Evolutionary conservation across 1,284 basidiomycete genomes (phyloP).

Genomic region (Tremellales sp.): DNA sequence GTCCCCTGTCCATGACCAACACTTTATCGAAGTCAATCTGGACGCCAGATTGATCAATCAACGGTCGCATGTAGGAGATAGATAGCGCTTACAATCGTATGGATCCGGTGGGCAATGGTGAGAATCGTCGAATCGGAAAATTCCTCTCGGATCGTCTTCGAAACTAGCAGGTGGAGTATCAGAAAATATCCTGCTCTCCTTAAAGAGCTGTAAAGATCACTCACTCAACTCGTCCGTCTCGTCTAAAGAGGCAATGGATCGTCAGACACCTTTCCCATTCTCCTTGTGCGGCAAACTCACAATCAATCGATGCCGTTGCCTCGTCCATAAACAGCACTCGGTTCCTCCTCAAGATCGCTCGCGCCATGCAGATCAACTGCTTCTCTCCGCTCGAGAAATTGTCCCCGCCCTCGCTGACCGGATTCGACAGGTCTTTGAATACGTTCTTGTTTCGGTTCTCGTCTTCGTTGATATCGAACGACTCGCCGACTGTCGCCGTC

Average conservation of each 20-base stretch:
- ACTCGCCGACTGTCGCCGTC: conserved; percentile 47
- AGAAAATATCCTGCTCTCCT: conserved; percentile 6
- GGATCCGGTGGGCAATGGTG: conserved; percentile 62
- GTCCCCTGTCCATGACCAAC: conserved; percentile 52
- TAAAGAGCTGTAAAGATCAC: conserved; percentile 26
- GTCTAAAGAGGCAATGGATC: conserved; percentile 62
- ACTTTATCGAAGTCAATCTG: conserved; percentile 81
- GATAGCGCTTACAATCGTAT: conserved; percentile 56
- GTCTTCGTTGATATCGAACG: no score
- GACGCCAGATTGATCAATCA: conserved; percentile 5
- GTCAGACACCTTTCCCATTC: no score
- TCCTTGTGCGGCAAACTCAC: conserved; percentile 14
- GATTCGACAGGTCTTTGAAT: conserved; percentile 78
- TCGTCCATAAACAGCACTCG: conserved; percentile 77
- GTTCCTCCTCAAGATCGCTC: conserved; percentile 71
- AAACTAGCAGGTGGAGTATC: conserved; percentile 27
- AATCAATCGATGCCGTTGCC: conserved; percentile 60
- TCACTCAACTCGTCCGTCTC: conserved; percentile 58
- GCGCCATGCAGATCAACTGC: conserved; percentile 75
- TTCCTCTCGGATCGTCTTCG: conserved; percentile 50
- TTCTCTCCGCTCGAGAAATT: conserved; percentile 90
- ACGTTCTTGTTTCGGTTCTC: conserved; percentile 69
- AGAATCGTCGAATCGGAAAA: conserved; percentile 58
- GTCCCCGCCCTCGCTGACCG: conserved; percentile 67
- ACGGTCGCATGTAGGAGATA: background rate